Evolutionary conservation across 495 filamentous ascomycete genomes (phyloP), one percentile per base, ranked within the genome.

Genomic region (Annulohypoxylon bovei): DNA sequence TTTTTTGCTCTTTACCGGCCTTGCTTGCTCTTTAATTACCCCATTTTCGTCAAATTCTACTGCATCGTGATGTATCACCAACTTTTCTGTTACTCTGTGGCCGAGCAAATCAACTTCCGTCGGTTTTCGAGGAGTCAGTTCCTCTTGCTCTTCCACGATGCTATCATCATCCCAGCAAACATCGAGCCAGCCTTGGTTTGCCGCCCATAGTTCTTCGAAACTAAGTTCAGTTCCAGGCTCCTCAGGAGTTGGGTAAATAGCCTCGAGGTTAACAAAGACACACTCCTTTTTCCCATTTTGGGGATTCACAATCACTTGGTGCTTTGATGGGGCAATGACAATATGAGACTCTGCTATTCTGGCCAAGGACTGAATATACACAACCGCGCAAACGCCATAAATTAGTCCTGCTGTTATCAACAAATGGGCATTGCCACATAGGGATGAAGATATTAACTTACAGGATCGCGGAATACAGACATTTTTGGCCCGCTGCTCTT

Each of bases 361-460:
- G 49, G 82, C 78, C 72, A 84, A 73, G 76, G 81, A 85, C 82
- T 85, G 81, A 82, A 86, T 78, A 79, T 73, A 72, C 59, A 75
- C 61, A 70, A 76, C 60, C 81, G 84, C 83, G 82, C 73, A 86
- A 84, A 82, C 80, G 85, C 84, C 77, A 87, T 88, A 80, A 86
- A 93, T 97, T 96, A 97, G 93, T 96, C 94, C 94, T 97, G 86
- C 88, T 87, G 88, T 90, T 86, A 94, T 97, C 94, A 96, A 97
- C 88, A 93, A 86, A 72, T 80, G 84, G 78, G 84, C 83, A 77
- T 67, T 64, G 72, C 72, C 69, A 62, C 78, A 81, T 72, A 75
- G 60, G 75, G 50, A 71, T 65, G 63, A 62, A 66, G 27, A 39
- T 73, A 62, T 67, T 23, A 57, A 88, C 94, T 88, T 89, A 98